Conservation (phyloP, 257 asterid genomes). For the Coffea eugenioides region DNA sequence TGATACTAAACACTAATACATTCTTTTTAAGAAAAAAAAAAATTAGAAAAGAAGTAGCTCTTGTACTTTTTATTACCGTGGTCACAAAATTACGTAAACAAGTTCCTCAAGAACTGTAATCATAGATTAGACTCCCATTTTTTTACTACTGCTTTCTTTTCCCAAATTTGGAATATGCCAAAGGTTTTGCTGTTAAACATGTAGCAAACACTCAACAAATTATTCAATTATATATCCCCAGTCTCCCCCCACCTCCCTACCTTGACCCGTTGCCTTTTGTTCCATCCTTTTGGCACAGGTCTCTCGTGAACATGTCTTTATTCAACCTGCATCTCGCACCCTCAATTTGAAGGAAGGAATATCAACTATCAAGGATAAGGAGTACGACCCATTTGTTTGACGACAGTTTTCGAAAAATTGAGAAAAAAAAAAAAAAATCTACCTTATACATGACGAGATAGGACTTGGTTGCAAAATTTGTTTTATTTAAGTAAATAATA, state of each 20-base stretch:
- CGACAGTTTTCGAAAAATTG: not conserved
- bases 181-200: not conserved
- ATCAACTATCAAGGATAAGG: not conserved
- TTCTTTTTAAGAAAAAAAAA: too few relatives aligned
- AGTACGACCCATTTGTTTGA: not conserved
- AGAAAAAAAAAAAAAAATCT: not conserved
- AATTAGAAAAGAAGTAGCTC: too few relatives aligned
- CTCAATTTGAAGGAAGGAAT: not conserved
- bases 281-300: constrained; percentile 2
- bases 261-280: not conserved
- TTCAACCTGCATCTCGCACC: not conserved
- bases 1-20: too few relatives aligned
- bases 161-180: too few relatives aligned
- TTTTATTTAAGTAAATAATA: too few relatives aligned
- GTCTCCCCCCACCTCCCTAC: not conserved
- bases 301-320: constrained; percentile 10
- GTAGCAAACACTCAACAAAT: not conserved
- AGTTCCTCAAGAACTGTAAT: not conserved
- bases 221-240: too few relatives aligned
- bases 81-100: not conserved
- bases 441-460: too few relatives aligned
- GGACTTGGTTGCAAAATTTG: too few relatives aligned
- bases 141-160: not conserved
- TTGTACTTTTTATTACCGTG: too few relatives aligned
- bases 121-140: not conserved